Conservation (phyloP, 1,284 basidiomycete species). For the Cryptococcus deneoformans region DNA sequence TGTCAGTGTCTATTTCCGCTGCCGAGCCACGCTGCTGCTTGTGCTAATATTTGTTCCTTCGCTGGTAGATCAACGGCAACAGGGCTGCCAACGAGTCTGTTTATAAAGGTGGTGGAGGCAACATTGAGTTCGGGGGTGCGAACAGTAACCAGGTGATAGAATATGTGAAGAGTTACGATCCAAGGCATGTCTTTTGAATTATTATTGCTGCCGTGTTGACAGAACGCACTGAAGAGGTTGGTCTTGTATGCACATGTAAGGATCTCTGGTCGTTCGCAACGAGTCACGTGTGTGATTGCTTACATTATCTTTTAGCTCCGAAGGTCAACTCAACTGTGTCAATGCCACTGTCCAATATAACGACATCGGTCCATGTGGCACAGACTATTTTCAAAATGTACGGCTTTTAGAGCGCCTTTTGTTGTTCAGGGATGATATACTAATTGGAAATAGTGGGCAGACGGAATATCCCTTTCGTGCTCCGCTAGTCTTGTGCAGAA, state of each 20-base stretch:
- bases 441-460: constrained; percentile 60
- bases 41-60: not conserved
- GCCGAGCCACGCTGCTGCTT: not conserved
- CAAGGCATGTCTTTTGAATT: constrained; percentile 20
- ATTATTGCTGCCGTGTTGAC: not conserved
- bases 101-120: constrained; percentile 29
- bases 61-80: constrained; percentile 46
- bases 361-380: constrained; percentile 59
- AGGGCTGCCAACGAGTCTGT: constrained; percentile 36
- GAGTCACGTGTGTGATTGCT: too few species aligned
- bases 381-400: constrained; percentile 35
- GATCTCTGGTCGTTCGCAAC: not conserved
- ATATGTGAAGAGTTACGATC: constrained; percentile 39
- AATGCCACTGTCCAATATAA: constrained; percentile 69
- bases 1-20: constrained; percentile 47
- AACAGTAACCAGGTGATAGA: constrained; percentile 42
- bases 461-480: constrained; percentile 78
- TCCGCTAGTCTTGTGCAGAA: constrained; percentile 62
- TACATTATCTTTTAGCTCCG: constrained; percentile 36
- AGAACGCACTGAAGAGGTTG: constrained; percentile 26
- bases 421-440: not conserved
- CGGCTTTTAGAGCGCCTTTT: not conserved
- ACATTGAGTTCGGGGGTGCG: constrained; percentile 49
- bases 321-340: constrained; percentile 63
- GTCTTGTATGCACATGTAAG: constrained; percentile 42